Percentiles rank a stretch among this genome's conserved stretches.
phyloP scores from a whole-genome alignment of 106 monocot genomes.

The Acorus calamus region DNA sequence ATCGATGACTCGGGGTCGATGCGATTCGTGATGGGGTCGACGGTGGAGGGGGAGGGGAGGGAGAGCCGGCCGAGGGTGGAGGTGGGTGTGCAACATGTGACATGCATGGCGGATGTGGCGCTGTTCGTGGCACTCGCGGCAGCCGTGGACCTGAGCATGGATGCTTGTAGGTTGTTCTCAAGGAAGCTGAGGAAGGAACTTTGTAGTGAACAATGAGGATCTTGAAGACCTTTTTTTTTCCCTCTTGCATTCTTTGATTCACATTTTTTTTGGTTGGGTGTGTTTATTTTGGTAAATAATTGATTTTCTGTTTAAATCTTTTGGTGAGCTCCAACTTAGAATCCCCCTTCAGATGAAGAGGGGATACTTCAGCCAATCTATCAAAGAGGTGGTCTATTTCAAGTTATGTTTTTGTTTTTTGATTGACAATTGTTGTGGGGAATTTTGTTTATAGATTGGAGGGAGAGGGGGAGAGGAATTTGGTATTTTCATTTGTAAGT shows the following conservation, averaged over 20 bases:
- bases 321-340: no score
- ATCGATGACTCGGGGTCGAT: conserved; percentile 21
- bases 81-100: conserved; percentile 54
- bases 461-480: no score
- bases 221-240: background rate
- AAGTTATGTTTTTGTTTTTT: no score
- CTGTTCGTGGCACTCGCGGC: conserved; percentile 68
- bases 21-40: conserved; percentile 67
- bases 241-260: background rate
- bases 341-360: no score
- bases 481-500: no score
- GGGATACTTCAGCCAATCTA: no score
- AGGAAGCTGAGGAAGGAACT: conserved; percentile 71
- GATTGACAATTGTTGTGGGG: no score
- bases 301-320: no score
- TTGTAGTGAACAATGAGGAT: conserved; percentile 22
- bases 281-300: no score
- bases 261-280: no score
- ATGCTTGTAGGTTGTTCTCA: conserved; percentile 75
- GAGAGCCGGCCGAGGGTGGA: conserved; percentile 58
- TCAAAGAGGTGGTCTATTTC: no score
- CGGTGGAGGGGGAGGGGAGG: conserved; percentile 60
- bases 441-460: no score
- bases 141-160: conserved; percentile 82
- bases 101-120: conserved; percentile 55